Evolutionary conservation across 371 early-diverging fungal genomes (phyloP), one percentile per base, ranked within the genome.

Genomic region (Lichtheimia hyalospora): DNA sequence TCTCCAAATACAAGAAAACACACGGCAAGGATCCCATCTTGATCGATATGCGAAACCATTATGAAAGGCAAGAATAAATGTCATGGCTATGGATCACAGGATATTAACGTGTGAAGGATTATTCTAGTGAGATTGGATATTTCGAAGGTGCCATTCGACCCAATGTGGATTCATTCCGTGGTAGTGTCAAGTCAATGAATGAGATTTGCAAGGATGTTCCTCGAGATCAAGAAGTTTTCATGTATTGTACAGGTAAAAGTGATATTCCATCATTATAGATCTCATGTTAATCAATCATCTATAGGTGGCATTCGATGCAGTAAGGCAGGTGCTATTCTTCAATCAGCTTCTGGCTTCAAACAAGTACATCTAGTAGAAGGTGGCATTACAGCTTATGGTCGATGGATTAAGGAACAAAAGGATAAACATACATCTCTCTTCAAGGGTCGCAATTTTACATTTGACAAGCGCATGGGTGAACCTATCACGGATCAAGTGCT

Each of bases 31-130:
- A 77, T 21, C 81, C 81, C 8, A 58, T 89, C 16, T 61, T 92
- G 49, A 85, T 93, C 25, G 93, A 93, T 63, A 90, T 93, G 92
- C 80, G 93, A 49, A 93, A 93, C 58, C 85, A 83, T 24, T 93
- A 92, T 62, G 93, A 93, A 68, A 80, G 79, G 74, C 83, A 84
- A 48, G 57, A 15, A 18, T 16, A 21, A 46, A 46, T 28, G 34
- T 6, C 2, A 34, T 10, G 0, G 34, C 10, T 6, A 8, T 8
- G 34, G 10, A 6, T 34, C 34, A 4, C 34, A 34, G 5, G 6
- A 34, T 5, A 6, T 2, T 34, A 34, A 34, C 34, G 3, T 1
- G 28, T 3, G 28, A 7, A 5, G 16, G 16, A 42, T 16, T 21
- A 34, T 41, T 20, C n/a, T 63, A 88, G 85, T 56, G 70, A 84